Conservation (phyloP, 2,329 filamentous ascomycete genomes). For the Septoria petroselini region DNA sequence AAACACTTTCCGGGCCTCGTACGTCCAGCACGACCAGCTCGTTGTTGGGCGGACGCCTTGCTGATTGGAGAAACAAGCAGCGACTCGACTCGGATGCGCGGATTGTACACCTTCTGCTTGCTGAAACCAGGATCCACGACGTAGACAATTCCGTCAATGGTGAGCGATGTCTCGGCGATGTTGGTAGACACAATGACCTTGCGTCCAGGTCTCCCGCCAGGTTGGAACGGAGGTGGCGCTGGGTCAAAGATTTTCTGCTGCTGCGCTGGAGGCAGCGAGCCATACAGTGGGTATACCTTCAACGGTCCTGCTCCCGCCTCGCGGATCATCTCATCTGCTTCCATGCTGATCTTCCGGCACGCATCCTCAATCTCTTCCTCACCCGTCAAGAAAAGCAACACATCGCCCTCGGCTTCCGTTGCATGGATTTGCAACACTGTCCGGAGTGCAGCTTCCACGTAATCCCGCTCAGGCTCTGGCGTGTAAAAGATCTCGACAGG, state of each 20-base stretch:
- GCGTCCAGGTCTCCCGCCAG: slow-evolving; percentile 80
- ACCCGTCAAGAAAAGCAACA: slow-evolving; percentile 90
- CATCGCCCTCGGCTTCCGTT: slow-evolving; percentile 85
- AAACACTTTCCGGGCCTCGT: slow-evolving; percentile 98
- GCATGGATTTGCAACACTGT: slow-evolving; percentile 97
- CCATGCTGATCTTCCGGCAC: slow-evolving; percentile 82
- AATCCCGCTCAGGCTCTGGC: slow-evolving; percentile 90
- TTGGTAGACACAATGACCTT: slow-evolving; percentile 96
- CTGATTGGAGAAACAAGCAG: slow-evolving; percentile 97
- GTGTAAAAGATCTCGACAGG: slow-evolving; percentile 99
- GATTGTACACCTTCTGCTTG: slow-evolving; percentile 99
- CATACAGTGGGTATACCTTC: slow-evolving; percentile 89
- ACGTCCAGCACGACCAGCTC: slow-evolving; percentile 98
- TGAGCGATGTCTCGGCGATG: slow-evolving; percentile 95
- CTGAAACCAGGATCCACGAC: slow-evolving; percentile 99
- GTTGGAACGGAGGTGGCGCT: slow-evolving; percentile 68
- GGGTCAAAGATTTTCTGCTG: slow-evolving; percentile 86
- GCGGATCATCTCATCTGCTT: slow-evolving; percentile 85
- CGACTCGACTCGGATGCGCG: slow-evolving; percentile 91
- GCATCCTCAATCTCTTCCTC: slow-evolving; percentile 99
- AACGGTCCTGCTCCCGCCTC: slow-evolving; percentile 90
- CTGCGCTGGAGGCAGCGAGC: slow-evolving; percentile 84
- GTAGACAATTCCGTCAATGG: slow-evolving; percentile 97
- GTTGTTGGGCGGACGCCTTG: slow-evolving; percentile 93
- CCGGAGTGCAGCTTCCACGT: slow-evolving; percentile 89